These are phyloP conservation scores for Fusarium sterilihyphosum DNA, from an alignment of 2,329 filamentous ascomycete species.

Conservation along the genomic window DNA sequence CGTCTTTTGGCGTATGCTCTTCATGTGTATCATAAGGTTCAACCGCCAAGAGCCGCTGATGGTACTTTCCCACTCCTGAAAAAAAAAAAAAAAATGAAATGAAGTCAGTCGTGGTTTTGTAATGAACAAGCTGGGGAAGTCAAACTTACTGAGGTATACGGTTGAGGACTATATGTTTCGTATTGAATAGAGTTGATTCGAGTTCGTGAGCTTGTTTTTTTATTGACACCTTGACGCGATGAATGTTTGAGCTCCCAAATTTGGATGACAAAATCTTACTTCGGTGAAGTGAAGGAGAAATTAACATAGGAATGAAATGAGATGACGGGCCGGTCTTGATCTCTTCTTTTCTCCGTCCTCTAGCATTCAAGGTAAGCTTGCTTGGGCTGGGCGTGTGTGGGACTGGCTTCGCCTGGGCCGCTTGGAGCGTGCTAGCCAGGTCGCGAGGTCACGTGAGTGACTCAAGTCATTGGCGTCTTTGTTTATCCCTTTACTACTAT, in stretches of 20 bases:
- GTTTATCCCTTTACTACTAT: neutral
- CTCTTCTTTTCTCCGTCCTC: neutral
- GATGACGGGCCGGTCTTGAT: neutral
- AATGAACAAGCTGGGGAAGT: neutral
- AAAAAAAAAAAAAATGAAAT: neutral
- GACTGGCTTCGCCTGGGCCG: neutral
- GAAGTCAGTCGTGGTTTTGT: neutral
- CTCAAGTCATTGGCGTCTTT: neutral
- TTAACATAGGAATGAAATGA: neutral
- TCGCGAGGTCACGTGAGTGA: constrained; percentile 12
- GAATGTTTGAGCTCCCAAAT: neutral
- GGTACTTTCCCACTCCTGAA: neutral
- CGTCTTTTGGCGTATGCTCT: neutral
- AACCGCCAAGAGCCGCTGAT: neutral
- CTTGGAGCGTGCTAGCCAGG: neutral
- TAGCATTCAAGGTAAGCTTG: neutral
- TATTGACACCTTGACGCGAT: neutral
- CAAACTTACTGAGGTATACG: neutral
- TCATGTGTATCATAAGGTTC: neutral
- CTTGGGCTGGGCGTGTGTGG: neutral
- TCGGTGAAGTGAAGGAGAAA: neutral
- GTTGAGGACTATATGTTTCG: neutral
- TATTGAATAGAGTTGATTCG: neutral
- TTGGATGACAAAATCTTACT: neutral
- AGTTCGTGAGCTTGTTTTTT: neutral